phyloP scores from a whole-genome alignment of 2,329 filamentous ascomycete species.

The Rutstroemia sydowiana region DNA sequence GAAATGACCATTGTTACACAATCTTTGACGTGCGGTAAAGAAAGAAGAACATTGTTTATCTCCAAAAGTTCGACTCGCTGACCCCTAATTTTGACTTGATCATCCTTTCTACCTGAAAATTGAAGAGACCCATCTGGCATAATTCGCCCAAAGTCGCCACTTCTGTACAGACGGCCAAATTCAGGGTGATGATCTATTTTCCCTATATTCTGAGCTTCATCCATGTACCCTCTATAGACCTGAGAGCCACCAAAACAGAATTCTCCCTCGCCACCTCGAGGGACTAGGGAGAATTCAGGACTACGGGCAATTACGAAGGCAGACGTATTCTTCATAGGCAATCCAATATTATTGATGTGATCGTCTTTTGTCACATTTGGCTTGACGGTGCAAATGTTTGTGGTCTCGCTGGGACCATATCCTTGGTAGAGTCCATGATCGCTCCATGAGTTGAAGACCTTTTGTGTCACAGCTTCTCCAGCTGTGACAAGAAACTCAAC shows the following conservation, averaged over 20 bases:
- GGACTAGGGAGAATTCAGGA: slow-evolving; percentile 45
- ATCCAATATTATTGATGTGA: slow-evolving; percentile 68
- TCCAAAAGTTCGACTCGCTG: slow-evolving; percentile 74
- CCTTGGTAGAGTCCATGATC: slow-evolving; percentile 64
- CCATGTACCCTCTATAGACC: slow-evolving; percentile 68
- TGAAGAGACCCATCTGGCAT: slow-evolving; percentile 68
- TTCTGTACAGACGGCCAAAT: slow-evolving; percentile 71
- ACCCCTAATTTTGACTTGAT: slow-evolving; percentile 75
- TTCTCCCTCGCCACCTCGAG: slow-evolving; percentile 69
- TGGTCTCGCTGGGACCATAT: slow-evolving; percentile 81
- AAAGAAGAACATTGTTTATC: slow-evolving; percentile 57
- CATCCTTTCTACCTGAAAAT: slow-evolving; percentile 67
- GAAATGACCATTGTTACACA: slow-evolving; percentile 56
- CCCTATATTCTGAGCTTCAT: slow-evolving; percentile 51
- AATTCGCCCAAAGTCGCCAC: slow-evolving; percentile 75
- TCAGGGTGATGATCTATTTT: slow-evolving; percentile 63
- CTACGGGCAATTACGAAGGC: slow-evolving; percentile 33
- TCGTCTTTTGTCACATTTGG: slow-evolving; percentile 49
- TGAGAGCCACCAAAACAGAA: slow-evolving; percentile 83
- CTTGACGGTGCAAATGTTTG: slow-evolving; percentile 77
- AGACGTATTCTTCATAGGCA: slow-evolving; percentile 68
- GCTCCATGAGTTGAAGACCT: slow-evolving; percentile 64
- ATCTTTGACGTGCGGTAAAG: slow-evolving; percentile 45
- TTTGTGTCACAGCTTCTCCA: slow-evolving; percentile 70
- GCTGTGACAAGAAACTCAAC: slow-evolving; percentile 74